Evolutionary conservation across 139 green algal species (phyloP), one percentile per base, ranked within the genome.

Genomic region (Micractinium sp.): DNA sequence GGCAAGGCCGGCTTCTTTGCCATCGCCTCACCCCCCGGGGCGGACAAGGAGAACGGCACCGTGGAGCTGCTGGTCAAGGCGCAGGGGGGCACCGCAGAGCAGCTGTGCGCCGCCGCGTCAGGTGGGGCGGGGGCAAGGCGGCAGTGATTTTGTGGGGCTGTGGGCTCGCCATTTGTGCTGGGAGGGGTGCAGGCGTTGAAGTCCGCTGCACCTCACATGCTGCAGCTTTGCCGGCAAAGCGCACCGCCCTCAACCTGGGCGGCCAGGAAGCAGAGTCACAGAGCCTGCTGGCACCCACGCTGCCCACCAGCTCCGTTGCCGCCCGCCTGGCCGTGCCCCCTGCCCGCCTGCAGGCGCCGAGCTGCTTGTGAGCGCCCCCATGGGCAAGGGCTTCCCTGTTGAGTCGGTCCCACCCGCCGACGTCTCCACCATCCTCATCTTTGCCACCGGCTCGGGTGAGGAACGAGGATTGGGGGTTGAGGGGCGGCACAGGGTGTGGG

Each of bases 1-100:
- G 91, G 87, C 88, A 98, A 98, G 93, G 85, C 97, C 29, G 94
- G 96, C 80, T 98, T 98, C 92, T 97, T 98, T 80, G 97, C 97
- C 38, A 98, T 99, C 82, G 96, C 97, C 4, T 98, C 95, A 0
- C 63, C 95, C 1, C 97, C 96, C 47, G 82, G 82, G 0, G 63
- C 61, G 23, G 91, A 95, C 53, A 74, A 78, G 27, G 92, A 92
- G 74, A 90, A 93, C 25, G 89, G 89, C 35, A 31, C 89, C 0
- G 56, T 97, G 47, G 94, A 96, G 90, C 88, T 97, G 74, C 91
- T 97, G 36, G 90, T 98, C 38, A 97, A 97, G 90, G 85, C 86
- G 38, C 78, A 93, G 53, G 86, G 61, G 15, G 95, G 93, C 14
- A 93, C 96, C 15, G 94, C 96, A 2, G 92, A 95, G 86, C 82